Percentiles rank a stretch among this genome's conserved stretches.
These are phyloP conservation scores for Yamadazyma kanchanaburiensis DNA, from an alignment of 1,139 yeast genomes.

Conservation along the genomic window DNA sequence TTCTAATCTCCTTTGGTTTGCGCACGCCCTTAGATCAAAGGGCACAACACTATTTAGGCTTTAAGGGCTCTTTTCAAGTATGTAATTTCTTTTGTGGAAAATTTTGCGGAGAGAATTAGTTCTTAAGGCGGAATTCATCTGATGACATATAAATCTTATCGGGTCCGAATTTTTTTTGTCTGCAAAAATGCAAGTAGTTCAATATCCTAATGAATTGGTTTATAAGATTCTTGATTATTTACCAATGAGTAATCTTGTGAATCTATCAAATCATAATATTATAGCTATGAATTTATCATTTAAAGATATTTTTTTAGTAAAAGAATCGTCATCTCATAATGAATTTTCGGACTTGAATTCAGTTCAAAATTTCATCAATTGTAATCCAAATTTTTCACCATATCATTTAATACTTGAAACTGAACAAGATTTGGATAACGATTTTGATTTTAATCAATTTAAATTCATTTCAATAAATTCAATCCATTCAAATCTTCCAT, in stretches of 20 bases:
- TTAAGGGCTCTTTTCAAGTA: background rate
- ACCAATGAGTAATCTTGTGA: background rate
- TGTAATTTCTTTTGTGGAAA: too few species aligned
- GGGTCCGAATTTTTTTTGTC: too few species aligned
- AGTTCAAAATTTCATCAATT: slow-evolving; percentile 3
- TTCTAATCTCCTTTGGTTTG: too few species aligned
- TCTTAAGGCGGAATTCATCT: too few species aligned
- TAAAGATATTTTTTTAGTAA: slow-evolving; percentile 1
- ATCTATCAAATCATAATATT: slow-evolving; percentile 2
- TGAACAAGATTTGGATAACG: slow-evolving; percentile 1
- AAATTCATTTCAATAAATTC: slow-evolving; percentile 4
- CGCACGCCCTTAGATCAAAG: slow-evolving; percentile 2
- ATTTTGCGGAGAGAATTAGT: too few species aligned
- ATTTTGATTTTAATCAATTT: slow-evolving; percentile 5
- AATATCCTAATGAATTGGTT: slow-evolving; percentile 4
- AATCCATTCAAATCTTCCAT: background rate
- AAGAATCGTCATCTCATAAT: slow-evolving; percentile 1
- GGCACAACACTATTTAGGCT: background rate
- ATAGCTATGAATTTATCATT: slow-evolving; percentile 4
- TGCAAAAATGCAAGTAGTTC: too few species aligned
- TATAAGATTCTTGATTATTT: slow-evolving; percentile 2
- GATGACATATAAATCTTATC: too few species aligned
- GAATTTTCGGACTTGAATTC: slow-evolving; percentile 1
- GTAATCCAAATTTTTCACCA: slow-evolving; percentile 3
- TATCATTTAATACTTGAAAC: slow-evolving; percentile 5